Conservation (phyloP, 345 rosid species). For the Aquilaria yunnanensis region DNA sequence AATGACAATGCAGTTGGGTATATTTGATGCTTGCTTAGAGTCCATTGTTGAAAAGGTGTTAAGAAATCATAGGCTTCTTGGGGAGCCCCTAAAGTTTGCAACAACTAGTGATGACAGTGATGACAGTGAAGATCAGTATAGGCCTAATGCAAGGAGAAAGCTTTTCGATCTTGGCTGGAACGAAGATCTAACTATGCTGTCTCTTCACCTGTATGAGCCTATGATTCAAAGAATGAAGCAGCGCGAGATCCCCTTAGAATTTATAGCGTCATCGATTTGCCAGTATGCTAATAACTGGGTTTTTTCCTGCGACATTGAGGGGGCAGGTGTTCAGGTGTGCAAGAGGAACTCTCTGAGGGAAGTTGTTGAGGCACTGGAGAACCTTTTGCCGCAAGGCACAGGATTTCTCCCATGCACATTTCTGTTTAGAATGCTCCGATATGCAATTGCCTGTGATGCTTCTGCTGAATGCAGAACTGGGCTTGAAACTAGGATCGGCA, state of each 20-base stretch:
- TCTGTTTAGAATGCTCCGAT: slow-evolving; percentile 49
- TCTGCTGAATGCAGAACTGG: slow-evolving; percentile 53
- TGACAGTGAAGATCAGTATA: slow-evolving; percentile 22
- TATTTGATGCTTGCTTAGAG: slow-evolving; percentile 55
- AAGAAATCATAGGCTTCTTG: slow-evolving; percentile 52
- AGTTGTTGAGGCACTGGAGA: slow-evolving; percentile 59
- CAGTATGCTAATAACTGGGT: slow-evolving; percentile 46
- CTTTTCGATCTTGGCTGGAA: slow-evolving; percentile 52
- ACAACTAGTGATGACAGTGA: slow-evolving; percentile 16
- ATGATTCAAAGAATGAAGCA: slow-evolving; percentile 31
- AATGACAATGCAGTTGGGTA: slow-evolving; percentile 36
- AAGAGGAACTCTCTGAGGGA: slow-evolving; percentile 36
- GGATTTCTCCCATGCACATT: slow-evolving; percentile 50
- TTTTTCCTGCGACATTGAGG: slow-evolving; percentile 18
- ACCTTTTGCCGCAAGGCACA: slow-evolving; percentile 46
- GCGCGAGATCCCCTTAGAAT: slow-evolving; percentile 29
- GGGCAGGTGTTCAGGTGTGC: slow-evolving; percentile 24
- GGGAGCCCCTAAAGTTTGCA: slow-evolving; percentile 36
- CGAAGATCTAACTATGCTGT: slow-evolving; percentile 51
- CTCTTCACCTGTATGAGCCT: slow-evolving; percentile 49
- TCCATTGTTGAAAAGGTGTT: slow-evolving; percentile 49
- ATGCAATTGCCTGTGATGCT: slow-evolving; percentile 42
- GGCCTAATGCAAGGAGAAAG: slow-evolving; percentile 64
- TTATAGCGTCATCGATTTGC: slow-evolving; percentile 51
- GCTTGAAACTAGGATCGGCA: slow-evolving; percentile 65